Percentiles rank a stretch among this genome's conserved stretches.
phyloP scores from a whole-genome alignment of 108 stramenopile species.

The Skeletonema tropicum region DNA sequence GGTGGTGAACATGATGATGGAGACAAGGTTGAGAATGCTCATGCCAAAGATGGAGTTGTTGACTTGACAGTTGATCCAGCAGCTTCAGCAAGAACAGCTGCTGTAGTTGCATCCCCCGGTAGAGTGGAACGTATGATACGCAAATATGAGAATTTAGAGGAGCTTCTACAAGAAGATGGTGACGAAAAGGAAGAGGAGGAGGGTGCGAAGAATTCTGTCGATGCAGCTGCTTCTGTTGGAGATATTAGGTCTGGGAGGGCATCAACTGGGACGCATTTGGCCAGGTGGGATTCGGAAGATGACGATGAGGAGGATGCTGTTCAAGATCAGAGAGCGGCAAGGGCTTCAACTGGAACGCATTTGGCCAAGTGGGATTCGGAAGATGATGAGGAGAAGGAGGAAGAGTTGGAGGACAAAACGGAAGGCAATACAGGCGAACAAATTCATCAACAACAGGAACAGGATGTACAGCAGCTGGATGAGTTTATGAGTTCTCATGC shows the following conservation, averaged over 20 bases:
- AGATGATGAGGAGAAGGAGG: neutral
- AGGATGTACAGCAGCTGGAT: conserved; percentile 31
- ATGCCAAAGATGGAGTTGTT: neutral
- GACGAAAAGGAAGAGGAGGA: neutral
- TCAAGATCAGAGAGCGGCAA: neutral
- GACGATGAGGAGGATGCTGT: neutral
- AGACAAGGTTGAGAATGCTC: neutral
- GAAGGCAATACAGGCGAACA: neutral
- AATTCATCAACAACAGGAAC: neutral
- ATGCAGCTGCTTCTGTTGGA: neutral
- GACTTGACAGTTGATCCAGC: neutral
- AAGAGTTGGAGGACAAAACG: neutral
- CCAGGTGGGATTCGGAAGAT: neutral
- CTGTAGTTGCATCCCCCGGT: conserved; percentile 1
- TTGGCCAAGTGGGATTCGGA: neutral
- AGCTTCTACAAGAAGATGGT: neutral
- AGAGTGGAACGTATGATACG: neutral
- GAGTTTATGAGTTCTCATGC: conserved; percentile 77
- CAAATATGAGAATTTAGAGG: conserved; percentile 6
- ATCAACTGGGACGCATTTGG: conserved; percentile 1
- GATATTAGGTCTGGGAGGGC: neutral
- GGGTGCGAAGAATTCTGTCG: neutral
- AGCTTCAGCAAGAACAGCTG: neutral
- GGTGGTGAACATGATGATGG: conserved; percentile 3
- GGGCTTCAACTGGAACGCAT: conserved; percentile 1